phyloP scores from a whole-genome alignment of 331 rosid genomes.

The Saraca asoca region DNA sequence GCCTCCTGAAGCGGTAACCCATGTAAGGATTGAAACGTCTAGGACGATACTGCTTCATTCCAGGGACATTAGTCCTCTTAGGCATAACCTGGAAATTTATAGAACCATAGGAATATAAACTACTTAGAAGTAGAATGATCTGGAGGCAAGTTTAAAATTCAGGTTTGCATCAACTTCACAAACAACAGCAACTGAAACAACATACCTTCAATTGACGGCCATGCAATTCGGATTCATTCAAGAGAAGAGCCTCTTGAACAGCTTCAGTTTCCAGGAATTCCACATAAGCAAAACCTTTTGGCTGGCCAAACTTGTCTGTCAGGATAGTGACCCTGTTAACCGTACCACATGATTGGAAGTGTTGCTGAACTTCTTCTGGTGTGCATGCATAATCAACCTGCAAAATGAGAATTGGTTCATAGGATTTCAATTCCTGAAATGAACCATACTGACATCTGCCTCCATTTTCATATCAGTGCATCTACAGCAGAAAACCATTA shows the following conservation, averaged over 20 bases:
- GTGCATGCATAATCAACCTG: slow-evolving; percentile 99
- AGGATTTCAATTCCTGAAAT: slow-evolving; percentile 27
- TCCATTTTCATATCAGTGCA: slow-evolving; percentile 19
- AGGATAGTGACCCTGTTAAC: slow-evolving; percentile 96
- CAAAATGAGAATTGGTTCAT: slow-evolving; percentile 34
- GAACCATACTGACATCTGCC: slow-evolving; percentile 21
- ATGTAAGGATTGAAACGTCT: slow-evolving; percentile 76
- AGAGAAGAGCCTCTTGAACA: slow-evolving; percentile 82
- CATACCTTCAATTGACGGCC: slow-evolving; percentile 93
- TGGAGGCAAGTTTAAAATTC: slow-evolving; percentile 23
- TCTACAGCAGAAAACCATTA: slow-evolving; percentile 14
- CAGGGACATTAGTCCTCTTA: slow-evolving; percentile 94
- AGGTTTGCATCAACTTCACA: not conserved
- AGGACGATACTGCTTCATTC: slow-evolving; percentile 85
- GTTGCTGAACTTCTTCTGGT: slow-evolving; percentile 99
- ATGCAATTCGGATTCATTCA: too few species aligned
- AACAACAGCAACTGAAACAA: not conserved
- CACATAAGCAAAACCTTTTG: slow-evolving; percentile 96
- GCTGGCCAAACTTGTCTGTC: slow-evolving; percentile 95
- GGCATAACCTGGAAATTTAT: slow-evolving; percentile 68
- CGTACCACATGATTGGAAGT: slow-evolving; percentile 94
- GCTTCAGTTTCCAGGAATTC: slow-evolving; percentile 92
- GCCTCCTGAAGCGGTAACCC: slow-evolving; percentile 77
- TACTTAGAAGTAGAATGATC: slow-evolving; percentile 14
- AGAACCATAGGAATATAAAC: too few species aligned